Evolutionary conservation across 495 filamentous ascomycete genomes (phyloP), one percentile per base, ranked within the genome.

Genomic region (Neurospora sp.): DNA sequence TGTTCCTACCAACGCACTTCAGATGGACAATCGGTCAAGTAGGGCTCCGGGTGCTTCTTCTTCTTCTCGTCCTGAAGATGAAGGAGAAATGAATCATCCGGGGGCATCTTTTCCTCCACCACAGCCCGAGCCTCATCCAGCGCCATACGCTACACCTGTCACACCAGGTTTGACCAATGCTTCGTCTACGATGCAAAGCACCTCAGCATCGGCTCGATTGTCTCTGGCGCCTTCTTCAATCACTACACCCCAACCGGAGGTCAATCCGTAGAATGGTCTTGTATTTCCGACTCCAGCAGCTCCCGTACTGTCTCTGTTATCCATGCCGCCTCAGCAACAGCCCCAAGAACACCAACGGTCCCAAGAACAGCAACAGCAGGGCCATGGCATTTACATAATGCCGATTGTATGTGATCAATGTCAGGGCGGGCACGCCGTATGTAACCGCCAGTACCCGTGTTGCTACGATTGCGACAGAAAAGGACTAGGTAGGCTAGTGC

Each of bases 1-100:
- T 4, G 77, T 83, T 9, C 81, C 86, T 73, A 82, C 77, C 77
- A 88, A 31, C 53, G 53, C 27, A 27, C 53, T 65, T 65, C 53
- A 35, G 53, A 65, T 65, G 27, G 53, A 65, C 20, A 53, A 53
- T 53, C 20, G 10, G 45, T 9, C 45, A 27, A 10, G 8, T 27
- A 3, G 8, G 45, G 45, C 9, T 53, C 45, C 45, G 20, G 45
- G 9, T 48, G 8, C 44, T 48, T 48, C 44, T 48, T 22, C 8
- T 22, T 16, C 41, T 44, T 44, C 44, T 22, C 44, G n/a, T 3
- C 44, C 44, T 9, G 44, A 20, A 4, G 44, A 48, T 22, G 45
- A 14, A 22, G 45, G 20, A 53, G 45, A 22, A 20, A 53, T 9
- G 45, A 27, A 53, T 53, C 45, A 53, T 22, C 20, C 9, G 45